Evolutionary conservation across 176 grass and related monocot species (phyloP).

Genomic region (Eragrostis nindensis): DNA sequence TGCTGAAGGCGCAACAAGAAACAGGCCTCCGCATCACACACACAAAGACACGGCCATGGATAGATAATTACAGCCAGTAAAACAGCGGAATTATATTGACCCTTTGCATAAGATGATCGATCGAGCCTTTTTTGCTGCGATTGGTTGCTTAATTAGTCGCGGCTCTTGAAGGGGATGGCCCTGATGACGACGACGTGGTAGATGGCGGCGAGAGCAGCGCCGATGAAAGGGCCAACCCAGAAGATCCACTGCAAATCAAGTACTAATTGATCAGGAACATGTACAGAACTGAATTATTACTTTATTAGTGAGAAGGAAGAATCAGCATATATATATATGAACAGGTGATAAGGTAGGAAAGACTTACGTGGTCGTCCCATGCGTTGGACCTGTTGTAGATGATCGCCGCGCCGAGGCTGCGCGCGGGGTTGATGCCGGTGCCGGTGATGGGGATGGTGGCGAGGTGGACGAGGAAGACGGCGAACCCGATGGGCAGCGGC

Average conservation of each 20-base stretch:
- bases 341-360: too few species aligned
- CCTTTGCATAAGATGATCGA: too few species aligned
- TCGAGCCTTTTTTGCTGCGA: neutral
- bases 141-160: constrained; percentile 9
- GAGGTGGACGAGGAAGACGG: constrained; percentile 91
- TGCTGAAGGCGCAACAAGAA: constrained; percentile 17
- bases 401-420: constrained; percentile 83
- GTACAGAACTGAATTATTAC: too few species aligned
- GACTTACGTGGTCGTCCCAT: constrained; percentile 79
- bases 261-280: too few species aligned
- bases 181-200: constrained; percentile 91
- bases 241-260: constrained; percentile 74
- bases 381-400: constrained; percentile 75
- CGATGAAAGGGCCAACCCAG: constrained; percentile 93
- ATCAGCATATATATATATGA: too few species aligned
- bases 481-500: constrained; percentile 86
- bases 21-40: constrained; percentile 13
- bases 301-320: too few species aligned
- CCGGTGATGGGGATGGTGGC: constrained; percentile 95
- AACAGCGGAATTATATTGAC: neutral
- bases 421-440: constrained; percentile 87
- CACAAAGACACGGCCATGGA: neutral
- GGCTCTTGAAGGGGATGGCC: constrained; percentile 93
- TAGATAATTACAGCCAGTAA: neutral
- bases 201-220: constrained; percentile 81